Conservation (phyloP, 2,329 filamentous ascomycete genomes). For the Talaromyces sp. region DNA sequence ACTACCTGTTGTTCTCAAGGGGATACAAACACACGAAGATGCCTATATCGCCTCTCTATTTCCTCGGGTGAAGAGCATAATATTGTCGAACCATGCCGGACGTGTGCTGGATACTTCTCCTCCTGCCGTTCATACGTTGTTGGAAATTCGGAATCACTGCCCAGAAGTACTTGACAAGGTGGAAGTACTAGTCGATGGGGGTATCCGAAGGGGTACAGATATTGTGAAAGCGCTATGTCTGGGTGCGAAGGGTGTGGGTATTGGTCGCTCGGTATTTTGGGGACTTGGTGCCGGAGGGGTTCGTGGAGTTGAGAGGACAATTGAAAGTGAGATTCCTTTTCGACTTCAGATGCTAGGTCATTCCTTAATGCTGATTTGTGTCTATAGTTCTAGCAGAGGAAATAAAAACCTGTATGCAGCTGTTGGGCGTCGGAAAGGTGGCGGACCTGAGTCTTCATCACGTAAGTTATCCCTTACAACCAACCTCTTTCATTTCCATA, state of each 20-base stretch:
- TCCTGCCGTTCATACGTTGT: slow-evolving; percentile 67
- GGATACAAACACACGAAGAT: slow-evolving; percentile 91
- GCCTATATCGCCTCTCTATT: slow-evolving; percentile 74
- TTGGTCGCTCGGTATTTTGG: slow-evolving; percentile 71
- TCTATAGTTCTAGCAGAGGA: slow-evolving; percentile 60
- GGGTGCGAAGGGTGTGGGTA: slow-evolving; percentile 77
- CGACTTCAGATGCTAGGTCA: background rate
- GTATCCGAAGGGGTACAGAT: slow-evolving; percentile 80
- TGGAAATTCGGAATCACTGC: slow-evolving; percentile 74
- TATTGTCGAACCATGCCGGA: slow-evolving; percentile 90
- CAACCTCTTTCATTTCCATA: too few species aligned
- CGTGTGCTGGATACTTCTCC: slow-evolving; percentile 78
- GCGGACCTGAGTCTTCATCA: slow-evolving; percentile 70
- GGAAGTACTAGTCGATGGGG: slow-evolving; percentile 84
- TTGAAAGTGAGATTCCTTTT: slow-evolving; percentile 55
- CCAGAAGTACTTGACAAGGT: slow-evolving; percentile 67
- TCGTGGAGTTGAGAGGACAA: slow-evolving; percentile 62
- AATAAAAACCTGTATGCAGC: slow-evolving; percentile 63
- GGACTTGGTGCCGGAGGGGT: slow-evolving; percentile 65
- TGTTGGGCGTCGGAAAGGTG: slow-evolving; percentile 72
- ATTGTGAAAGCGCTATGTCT: slow-evolving; percentile 84
- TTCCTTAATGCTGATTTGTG: background rate
- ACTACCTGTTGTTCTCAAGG: slow-evolving; percentile 87
- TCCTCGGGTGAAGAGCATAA: slow-evolving; percentile 73
- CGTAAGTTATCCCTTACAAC: slow-evolving; percentile 53